Percentiles rank a stretch among this genome's conserved stretches.
phyloP scores from a whole-genome alignment of 2,329 filamentous ascomycete genomes.

The Neophaeococcomyces aloes region DNA sequence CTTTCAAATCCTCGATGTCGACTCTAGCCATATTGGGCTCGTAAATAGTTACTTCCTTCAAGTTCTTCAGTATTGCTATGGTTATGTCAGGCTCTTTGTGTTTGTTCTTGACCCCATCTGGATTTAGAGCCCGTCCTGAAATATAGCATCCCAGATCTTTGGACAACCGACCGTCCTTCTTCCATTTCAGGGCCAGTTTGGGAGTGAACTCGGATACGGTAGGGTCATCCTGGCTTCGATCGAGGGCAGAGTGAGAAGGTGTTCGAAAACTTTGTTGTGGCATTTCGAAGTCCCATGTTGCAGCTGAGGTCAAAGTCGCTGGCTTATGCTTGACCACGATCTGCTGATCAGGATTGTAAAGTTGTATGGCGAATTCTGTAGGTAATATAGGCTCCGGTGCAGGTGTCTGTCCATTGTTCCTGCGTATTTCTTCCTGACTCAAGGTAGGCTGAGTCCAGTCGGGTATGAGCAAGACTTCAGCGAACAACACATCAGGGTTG shows the following conservation, averaged over 20 bases:
- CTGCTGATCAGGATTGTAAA: slow-evolving; percentile 89
- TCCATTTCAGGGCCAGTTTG: slow-evolving; percentile 78
- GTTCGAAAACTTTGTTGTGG: slow-evolving; percentile 73
- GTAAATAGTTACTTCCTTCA: slow-evolving; percentile 76
- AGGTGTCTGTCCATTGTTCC: slow-evolving; percentile 53
- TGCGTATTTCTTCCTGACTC: slow-evolving; percentile 68
- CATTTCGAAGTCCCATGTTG: slow-evolving; percentile 86
- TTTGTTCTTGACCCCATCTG: slow-evolving; percentile 55
- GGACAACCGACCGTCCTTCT: slow-evolving; percentile 71
- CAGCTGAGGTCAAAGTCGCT: slow-evolving; percentile 67
- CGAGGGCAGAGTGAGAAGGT: slow-evolving; percentile 68
- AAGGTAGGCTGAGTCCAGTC: slow-evolving; percentile 76
- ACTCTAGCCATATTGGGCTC: slow-evolving; percentile 84
- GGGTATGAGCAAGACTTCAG: slow-evolving; percentile 72
- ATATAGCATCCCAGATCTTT: slow-evolving; percentile 85
- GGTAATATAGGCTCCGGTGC: slow-evolving; percentile 64
- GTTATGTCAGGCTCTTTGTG: slow-evolving; percentile 92
- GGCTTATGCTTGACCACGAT: slow-evolving; percentile 57
- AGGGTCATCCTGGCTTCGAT: slow-evolving; percentile 58
- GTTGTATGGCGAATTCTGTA: slow-evolving; percentile 67
- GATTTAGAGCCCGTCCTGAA: slow-evolving; percentile 60
- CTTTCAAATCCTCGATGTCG: slow-evolving; percentile 88
- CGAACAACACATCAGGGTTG: slow-evolving; percentile 71
- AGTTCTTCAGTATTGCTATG: slow-evolving; percentile 70
- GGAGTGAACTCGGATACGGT: slow-evolving; percentile 48